These are phyloP conservation scores for Avena atlantica DNA, from an alignment of 176 grass and related monocot species.

Conservation along the genomic window DNA sequence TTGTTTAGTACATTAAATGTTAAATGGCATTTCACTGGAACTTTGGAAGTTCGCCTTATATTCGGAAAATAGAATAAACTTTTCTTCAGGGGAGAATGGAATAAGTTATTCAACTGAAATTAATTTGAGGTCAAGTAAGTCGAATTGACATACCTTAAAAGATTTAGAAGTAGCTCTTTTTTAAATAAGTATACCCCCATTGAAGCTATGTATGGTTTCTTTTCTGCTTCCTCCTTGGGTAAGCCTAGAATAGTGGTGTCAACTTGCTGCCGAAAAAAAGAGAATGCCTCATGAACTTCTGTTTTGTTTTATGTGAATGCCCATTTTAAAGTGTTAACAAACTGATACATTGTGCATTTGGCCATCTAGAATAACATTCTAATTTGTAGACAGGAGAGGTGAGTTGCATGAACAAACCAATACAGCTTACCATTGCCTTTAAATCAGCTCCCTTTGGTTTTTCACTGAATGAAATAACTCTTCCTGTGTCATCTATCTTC, in stretches of 20 bases:
- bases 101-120: background rate
- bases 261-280: conserved; percentile 61
- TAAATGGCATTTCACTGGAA: background rate
- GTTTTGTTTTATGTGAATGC: background rate
- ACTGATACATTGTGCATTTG: background rate
- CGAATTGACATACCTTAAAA: conserved; percentile 78
- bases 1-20: background rate
- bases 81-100: background rate
- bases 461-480: conserved; percentile 86
- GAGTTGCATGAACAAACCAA: background rate
- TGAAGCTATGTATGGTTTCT: conserved; percentile 94
- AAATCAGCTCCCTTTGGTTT: conserved; percentile 88
- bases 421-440: conserved; percentile 77
- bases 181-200: conserved; percentile 91
- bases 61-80: background rate
- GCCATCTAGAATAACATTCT: conserved; percentile 7
- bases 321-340: background rate
- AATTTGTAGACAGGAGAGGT: background rate
- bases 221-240: conserved; percentile 68
- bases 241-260: conserved; percentile 86
- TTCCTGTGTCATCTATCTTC: conserved; percentile 80
- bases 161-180: conserved; percentile 90
- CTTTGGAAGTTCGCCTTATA: background rate
- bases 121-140: conserved; percentile 20
- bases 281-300: conserved; percentile 2